Evolutionary conservation across 768 basidiomycete genomes (phyloP), one percentile per base, ranked within the genome.

Genomic region (Suillus hirtellus): DNA sequence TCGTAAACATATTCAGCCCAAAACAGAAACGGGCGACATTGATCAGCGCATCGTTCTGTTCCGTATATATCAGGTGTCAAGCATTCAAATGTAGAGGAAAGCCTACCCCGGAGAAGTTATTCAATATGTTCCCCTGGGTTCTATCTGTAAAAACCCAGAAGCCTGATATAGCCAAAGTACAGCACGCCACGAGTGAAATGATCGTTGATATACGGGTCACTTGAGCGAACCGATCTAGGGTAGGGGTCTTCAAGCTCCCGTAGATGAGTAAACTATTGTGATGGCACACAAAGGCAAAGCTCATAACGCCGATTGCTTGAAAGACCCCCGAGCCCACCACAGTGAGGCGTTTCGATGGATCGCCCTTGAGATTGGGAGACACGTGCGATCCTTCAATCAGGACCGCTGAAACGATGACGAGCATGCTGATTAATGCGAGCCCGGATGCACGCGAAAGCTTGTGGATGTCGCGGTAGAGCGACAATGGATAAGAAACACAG

Each of bases 211-310:
- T 85, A 72, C 98, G 97, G 5, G 95, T 97, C 27, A 99, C 93
- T 70, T 83, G 85, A 55, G 93, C 86, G 73, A 99, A 99, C 44
- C 96, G 86, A 74, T 99, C 96, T 34, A 99, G 79, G 0, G 97
- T 99, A 9, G 97, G 97, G 8, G 92, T 96, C 50, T 86, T 86
- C 72, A 99, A 78, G 69, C 91, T 93, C 55, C 96, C 95, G 70
- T 98, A 99, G 68, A 99, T 98, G 67, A 99, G 83, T 60, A 98
- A 85, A 10, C 95, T 95, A 74, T 99, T 99, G 75, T 99, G 97
- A 75, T 99, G 96, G 73, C 96, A 97, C 24, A 97, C 96, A 70
- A 95, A 98, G 50, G 95, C 94, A 70, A 95, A 95, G 73, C 90
- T 92, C 70, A 99, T 99, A 65, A 99, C 97, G 27, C 96, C 97